These are phyloP conservation scores for Pseudogymnoascus sp. DNA, from an alignment of 2,329 filamentous ascomycete genomes.

Conservation along the genomic window DNA sequence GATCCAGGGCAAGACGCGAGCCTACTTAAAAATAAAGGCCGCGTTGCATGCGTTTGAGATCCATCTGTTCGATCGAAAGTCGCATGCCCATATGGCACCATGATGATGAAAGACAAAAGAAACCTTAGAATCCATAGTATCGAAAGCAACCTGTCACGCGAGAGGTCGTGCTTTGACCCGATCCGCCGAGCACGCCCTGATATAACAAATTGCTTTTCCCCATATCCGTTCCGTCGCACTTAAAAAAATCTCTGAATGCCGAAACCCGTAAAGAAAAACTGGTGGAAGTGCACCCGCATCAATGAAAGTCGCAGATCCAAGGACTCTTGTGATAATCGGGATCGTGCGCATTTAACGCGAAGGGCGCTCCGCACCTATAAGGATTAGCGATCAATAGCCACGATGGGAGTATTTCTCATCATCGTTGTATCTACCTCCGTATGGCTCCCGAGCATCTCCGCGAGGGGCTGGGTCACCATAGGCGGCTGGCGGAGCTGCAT, in stretches of 20 bases:
- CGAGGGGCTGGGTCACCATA: conserved; percentile 37
- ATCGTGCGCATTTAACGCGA: conserved; percentile 31
- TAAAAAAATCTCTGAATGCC: conserved; percentile 27
- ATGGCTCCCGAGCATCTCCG: conserved; percentile 35
- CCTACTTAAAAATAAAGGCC: conserved; percentile 17
- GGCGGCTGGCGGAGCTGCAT: conserved; percentile 31
- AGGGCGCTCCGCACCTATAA: conserved; percentile 30
- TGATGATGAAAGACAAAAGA: conserved; percentile 27
- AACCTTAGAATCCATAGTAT: conserved; percentile 26
- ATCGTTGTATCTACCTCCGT: conserved; percentile 33
- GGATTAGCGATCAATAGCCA: conserved; percentile 30
- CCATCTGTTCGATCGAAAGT: conserved; percentile 26
- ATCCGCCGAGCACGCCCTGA: conserved; percentile 25
- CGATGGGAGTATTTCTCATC: conserved; percentile 28
- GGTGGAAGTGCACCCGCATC: conserved; percentile 29
- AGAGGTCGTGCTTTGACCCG: conserved; percentile 17
- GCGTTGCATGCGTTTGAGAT: conserved; percentile 22
- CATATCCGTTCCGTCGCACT: conserved; percentile 28
- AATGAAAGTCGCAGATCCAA: conserved; percentile 30
- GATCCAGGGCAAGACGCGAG: conserved; percentile 26
- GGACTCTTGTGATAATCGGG: conserved; percentile 25
- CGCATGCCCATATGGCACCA: conserved; percentile 24
- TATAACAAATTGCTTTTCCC: conserved; percentile 24
- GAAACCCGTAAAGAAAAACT: conserved; percentile 24
- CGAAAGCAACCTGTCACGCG: conserved; percentile 22